A percentile compares a stretch with the other conserved stretches of the same genome.
phyloP scores from a whole-genome alignment of 1,284 basidiomycete species.

The Sporisorium iseilematis-ciliati region DNA sequence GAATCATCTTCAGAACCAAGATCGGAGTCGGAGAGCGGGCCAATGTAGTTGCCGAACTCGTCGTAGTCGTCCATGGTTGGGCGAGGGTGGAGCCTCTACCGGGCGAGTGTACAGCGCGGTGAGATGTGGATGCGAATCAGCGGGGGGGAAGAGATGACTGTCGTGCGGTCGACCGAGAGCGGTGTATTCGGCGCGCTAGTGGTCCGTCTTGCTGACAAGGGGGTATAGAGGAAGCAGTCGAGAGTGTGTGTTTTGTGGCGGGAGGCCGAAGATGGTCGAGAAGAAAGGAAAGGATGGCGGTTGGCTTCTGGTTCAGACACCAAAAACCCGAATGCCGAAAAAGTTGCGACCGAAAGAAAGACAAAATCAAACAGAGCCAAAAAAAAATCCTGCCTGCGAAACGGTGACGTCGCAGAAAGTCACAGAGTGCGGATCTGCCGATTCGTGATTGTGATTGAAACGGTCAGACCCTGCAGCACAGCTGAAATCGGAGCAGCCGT shows the following conservation, averaged over 20 bases:
- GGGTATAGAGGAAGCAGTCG: constrained; percentile 26
- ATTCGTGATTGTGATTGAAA: no score
- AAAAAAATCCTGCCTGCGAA: constrained; percentile 1
- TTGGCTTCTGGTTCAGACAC: no score
- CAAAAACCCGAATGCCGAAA: constrained; percentile 37
- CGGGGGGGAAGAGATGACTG: background rate
- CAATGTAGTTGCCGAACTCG: constrained; percentile 70
- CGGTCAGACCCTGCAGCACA: constrained; percentile 1
- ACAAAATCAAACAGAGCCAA: constrained; percentile 24
- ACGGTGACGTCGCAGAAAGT: constrained; percentile 35
- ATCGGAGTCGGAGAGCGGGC: constrained; percentile 67
- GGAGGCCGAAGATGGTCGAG: background rate
- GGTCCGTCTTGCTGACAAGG: background rate
- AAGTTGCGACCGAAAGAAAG: background rate
- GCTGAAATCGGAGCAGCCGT: constrained; percentile 8
- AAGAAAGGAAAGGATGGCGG: constrained; percentile 20
- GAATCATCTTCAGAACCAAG: constrained; percentile 50
- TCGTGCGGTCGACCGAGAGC: no score
- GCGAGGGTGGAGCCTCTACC: background rate
- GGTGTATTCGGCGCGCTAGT: no score
- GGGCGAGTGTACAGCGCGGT: no score
- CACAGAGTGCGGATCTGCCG: constrained; percentile 13
- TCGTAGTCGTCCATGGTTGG: constrained; percentile 67
- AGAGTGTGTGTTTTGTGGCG: background rate
- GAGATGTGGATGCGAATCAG: background rate